Evolutionary conservation across 1,284 basidiomycete species (phyloP).

Genomic region (Heterobasidion parviporum): DNA sequence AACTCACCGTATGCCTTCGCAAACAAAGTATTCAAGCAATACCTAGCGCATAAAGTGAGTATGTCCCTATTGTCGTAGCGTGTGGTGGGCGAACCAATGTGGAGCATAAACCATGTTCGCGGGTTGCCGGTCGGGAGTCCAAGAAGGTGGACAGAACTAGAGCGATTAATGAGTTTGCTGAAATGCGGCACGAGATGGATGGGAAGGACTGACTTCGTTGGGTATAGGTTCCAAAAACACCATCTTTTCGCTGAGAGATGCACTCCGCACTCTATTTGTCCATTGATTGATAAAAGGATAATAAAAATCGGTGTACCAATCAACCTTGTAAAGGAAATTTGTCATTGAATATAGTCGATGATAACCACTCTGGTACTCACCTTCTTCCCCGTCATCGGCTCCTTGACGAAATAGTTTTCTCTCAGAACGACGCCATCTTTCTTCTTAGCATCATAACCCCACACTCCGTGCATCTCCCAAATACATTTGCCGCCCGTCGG

Average conservation of each 20-base stretch:
- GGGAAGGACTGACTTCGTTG: slow-evolving; percentile 62
- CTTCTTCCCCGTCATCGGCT: slow-evolving; percentile 54
- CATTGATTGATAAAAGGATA: slow-evolving; percentile 75
- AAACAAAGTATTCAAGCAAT: slow-evolving; percentile 85
- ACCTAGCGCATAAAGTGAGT: slow-evolving; percentile 41
- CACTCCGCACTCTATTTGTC: slow-evolving; percentile 55
- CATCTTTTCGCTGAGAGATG: slow-evolving; percentile 50
- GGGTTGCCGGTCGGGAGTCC: slow-evolving; percentile 57
- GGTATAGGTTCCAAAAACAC: slow-evolving; percentile 81
- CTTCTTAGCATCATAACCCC: slow-evolving; percentile 79
- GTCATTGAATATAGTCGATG: not conserved
- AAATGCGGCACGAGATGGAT: too few species aligned
- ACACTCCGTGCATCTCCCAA: slow-evolving; percentile 91
- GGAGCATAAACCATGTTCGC: slow-evolving; percentile 82
- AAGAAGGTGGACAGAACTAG: slow-evolving; percentile 72
- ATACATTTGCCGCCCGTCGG: slow-evolving; percentile 68
- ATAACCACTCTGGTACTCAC: slow-evolving; percentile 21
- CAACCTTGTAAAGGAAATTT: slow-evolving; percentile 36
- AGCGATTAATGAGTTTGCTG: too few species aligned
- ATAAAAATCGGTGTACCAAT: slow-evolving; percentile 84
- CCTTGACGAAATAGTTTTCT: slow-evolving; percentile 79
- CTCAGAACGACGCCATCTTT: slow-evolving; percentile 69
- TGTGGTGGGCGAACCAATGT: slow-evolving; percentile 58
- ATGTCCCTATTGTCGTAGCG: not conserved
- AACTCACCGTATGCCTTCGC: slow-evolving; percentile 75